These are phyloP conservation scores for Nannizziopsis arthrosporioides DNA, from an alignment of 2,329 filamentous ascomycete genomes.

Conservation along the genomic window DNA sequence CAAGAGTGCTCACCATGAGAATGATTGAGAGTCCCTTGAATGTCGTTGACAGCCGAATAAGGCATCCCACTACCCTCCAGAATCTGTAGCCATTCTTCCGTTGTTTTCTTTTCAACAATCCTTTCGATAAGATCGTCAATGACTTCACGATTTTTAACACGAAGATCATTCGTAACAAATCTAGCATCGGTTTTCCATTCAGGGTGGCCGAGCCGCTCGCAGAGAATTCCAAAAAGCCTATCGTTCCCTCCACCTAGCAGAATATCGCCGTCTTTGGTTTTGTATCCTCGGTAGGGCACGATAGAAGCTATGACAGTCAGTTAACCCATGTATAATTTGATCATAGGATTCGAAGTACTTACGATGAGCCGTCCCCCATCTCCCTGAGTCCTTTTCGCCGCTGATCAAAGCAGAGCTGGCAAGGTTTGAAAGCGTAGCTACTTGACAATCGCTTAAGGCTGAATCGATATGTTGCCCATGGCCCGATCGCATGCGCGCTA, in stretches of 20 bases:
- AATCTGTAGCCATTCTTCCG: conserved; percentile 72
- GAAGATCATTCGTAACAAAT: conserved; percentile 48
- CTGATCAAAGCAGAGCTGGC: conserved; percentile 84
- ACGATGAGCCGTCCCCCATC: conserved; percentile 97
- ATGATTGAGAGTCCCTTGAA: conserved; percentile 72
- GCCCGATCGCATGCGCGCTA: conserved; percentile 62
- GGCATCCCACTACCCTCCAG: conserved; percentile 90
- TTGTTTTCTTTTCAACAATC: conserved; percentile 64
- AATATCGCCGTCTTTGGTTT: conserved; percentile 51
- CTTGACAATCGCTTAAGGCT: conserved; percentile 84
- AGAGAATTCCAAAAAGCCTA: conserved; percentile 49
- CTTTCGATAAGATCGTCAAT: conserved; percentile 70
- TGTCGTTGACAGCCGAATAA: conserved; percentile 88
- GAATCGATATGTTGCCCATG: conserved; percentile 88
- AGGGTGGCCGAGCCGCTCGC: conserved; percentile 44
- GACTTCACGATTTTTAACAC: conserved; percentile 56
- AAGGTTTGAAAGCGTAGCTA: conserved; percentile 88
- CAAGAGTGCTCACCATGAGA: conserved; percentile 53
- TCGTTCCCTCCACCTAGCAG: conserved; percentile 55
- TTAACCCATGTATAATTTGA: conserved; percentile 7
- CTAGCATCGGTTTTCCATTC: conserved; percentile 48
- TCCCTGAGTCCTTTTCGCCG: conserved; percentile 71
- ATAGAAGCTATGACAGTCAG: conserved; percentile 60
- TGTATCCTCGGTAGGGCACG: conserved; percentile 82
- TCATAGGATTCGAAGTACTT: conserved; percentile 19